Evolutionary conservation across 495 filamentous ascomycete species (phyloP), one percentile per base, ranked within the genome.

Genomic region (Talaromyces adpressus): DNA sequence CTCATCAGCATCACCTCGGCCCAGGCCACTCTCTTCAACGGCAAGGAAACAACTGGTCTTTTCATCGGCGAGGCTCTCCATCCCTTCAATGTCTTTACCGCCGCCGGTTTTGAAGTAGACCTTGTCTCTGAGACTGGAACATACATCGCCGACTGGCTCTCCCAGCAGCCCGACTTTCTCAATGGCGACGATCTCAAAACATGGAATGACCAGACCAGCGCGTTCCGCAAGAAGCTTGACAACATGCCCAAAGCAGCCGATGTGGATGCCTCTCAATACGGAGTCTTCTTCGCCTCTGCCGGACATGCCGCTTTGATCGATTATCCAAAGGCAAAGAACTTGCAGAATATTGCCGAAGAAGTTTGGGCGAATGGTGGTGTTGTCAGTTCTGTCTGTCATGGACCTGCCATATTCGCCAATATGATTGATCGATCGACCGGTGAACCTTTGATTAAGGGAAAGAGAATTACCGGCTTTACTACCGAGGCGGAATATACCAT

Each of bases 21-120:
- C 56, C 68, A 73, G 23, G 78, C 77, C 45, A 59, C 72, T 2
- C 77, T 81, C 52, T 78, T 76, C 66, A 63, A 75, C 16, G 78
- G 74, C 62, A 75, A 75, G 25, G 69, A 79, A 65, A 73, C 71
- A 57, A 75, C 72, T 0, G 70, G 67, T 27, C 64, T 67, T 34
- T 81, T 82, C 70, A 77, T 82, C 62, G 69, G 68, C 32, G 80
- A 82, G 67, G 80, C 77, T 41, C 73, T 82, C 9, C 80, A 82
- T 61, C 79, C 79, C 4, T 82, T 73, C 73, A 69, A 77, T 14
- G 74, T 77, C 29, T 73, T 81, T 63, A 68, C 64, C 12, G 67
- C 62, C 18, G 78, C 80, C 8, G 80, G 79, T 16, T 82, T 82
- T 64, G 74, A 78, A 66, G 79, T 82, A 51, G 79, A 82, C 63